These are phyloP conservation scores for Calonectria naviculata DNA, from an alignment of 2,329 filamentous ascomycete species.

Conservation along the genomic window DNA sequence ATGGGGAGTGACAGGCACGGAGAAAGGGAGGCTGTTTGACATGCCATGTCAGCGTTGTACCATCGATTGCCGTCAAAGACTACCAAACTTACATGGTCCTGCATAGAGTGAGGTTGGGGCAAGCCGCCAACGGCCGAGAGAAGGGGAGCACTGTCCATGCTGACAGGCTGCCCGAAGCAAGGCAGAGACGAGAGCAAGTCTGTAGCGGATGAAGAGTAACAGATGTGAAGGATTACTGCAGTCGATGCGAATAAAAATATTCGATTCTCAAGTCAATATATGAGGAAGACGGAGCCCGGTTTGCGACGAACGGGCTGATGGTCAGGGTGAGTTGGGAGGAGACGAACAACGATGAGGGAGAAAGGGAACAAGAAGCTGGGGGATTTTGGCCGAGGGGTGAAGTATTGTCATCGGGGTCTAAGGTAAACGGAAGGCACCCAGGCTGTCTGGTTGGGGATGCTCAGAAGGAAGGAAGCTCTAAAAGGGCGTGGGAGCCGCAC, in stretches of 20 bases:
- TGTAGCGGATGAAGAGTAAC: not conserved
- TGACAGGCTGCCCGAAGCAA: not conserved
- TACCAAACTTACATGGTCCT: constrained; percentile 47
- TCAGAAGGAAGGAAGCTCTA: not conserved
- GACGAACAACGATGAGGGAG: constrained; percentile 24
- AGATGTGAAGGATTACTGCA: not conserved
- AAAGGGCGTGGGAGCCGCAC: not conserved
- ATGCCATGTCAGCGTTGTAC: constrained; percentile 22
- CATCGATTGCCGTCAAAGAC: not conserved
- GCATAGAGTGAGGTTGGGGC: constrained; percentile 46
- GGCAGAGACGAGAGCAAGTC: not conserved
- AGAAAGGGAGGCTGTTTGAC: constrained; percentile 59
- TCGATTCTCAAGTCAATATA: constrained; percentile 15
- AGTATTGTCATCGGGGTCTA: too few relatives aligned
- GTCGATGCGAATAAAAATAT: not conserved
- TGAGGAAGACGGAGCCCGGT: constrained; percentile 19
- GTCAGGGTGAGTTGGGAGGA: constrained; percentile 1
- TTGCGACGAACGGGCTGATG: constrained; percentile 12
- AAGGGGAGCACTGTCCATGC: constrained; percentile 50
- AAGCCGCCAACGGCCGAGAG: constrained; percentile 43
- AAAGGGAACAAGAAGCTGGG: not conserved
- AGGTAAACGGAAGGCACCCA: not conserved
- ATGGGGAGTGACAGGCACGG: constrained; percentile 63
- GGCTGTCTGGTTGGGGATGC: not conserved
- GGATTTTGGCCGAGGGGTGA: not conserved